These are phyloP conservation scores for Leccinum truebloodii DNA, from an alignment of 768 basidiomycete species.

Conservation along the genomic window DNA sequence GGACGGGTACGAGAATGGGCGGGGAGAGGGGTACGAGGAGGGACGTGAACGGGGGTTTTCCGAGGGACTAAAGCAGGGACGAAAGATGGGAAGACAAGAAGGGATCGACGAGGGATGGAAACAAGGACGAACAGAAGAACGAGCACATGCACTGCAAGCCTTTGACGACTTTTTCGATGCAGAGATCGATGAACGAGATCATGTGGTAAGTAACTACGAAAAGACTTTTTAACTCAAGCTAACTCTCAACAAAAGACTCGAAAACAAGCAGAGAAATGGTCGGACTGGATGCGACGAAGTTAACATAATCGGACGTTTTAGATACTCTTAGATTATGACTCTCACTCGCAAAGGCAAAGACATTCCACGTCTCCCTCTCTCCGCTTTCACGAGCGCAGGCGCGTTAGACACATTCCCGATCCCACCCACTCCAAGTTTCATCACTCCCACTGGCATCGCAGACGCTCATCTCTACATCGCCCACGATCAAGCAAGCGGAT, in stretches of 20 bases:
- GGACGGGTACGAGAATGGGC: conserved; percentile 49
- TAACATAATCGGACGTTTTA: conserved; percentile 1
- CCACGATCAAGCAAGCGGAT: conserved; percentile 20
- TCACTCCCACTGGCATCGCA: conserved; percentile 62
- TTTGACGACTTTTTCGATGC: conserved; percentile 57
- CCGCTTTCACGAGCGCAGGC: conserved; percentile 72
- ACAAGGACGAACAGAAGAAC: conserved; percentile 49
- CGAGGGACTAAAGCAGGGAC: conserved; percentile 37
- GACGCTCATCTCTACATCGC: conserved; percentile 64
- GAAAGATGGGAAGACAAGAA: conserved; percentile 30
- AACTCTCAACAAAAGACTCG: conserved; percentile 21
- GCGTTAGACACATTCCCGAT: conserved; percentile 67
- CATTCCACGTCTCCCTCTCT: conserved; percentile 71
- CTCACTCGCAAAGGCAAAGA: conserved; percentile 57
- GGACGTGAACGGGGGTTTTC: conserved; percentile 43
- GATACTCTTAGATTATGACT: background rate
- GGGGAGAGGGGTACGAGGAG: conserved; percentile 40
- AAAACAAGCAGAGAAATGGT: conserved; percentile 28
- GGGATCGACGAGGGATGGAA: conserved; percentile 37
- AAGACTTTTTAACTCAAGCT: background rate
- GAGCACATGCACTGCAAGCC: conserved; percentile 52
- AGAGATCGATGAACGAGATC: conserved; percentile 38
- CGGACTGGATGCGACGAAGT: conserved; percentile 28
- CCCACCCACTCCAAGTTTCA: conserved; percentile 64
- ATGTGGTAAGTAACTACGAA: conserved; percentile 22